Evolutionary conservation across 2,329 filamentous ascomycete species (phyloP), one percentile per base, ranked within the genome.

Genomic region (Hypoxylon sp.): DNA sequence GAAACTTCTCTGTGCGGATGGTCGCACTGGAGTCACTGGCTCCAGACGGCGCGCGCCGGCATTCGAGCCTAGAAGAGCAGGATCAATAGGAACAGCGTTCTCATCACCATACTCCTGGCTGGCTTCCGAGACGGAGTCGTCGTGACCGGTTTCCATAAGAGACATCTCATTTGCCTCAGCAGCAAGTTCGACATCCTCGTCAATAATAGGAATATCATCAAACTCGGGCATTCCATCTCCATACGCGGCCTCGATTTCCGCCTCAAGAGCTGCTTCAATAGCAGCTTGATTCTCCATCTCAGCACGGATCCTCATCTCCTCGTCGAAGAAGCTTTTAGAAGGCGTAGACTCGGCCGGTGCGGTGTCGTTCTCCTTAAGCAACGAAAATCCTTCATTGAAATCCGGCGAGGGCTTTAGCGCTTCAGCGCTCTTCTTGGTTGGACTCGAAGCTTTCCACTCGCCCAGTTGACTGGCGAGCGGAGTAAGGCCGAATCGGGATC

Each of bases 51-150:
- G 61, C 4, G 14, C 63, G 5, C 67, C 52, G 21, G 64, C 69
- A 23, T 70, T 65, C 14, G 66, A 55, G 7, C 59, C 67, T 8
- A 81, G 65, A 30, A 87, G 77, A 21, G 79, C 79, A 16, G 84
- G 84, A 62, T 89, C 85, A 19, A 87, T 81, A 2, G 85, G 88
- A 8, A 87, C 77, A 29, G 83, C 81, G 74, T 91, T 91, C 74
- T 91, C 89, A 70, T 91, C 88, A 2, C 84, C 88, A 71, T 90
- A 90, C 68, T 89, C 86, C 68, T 91, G 85, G 71, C 87, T 90
- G 1, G 85, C 84, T 65, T 90, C 87, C 0, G 88, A 90, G 2
- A 84, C 75, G 0, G 82, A 78, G 43, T 86, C 83, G 14, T 87
- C 83, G 51, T 81, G 77, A n/a, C 79, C 77, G 4, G 80, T 78